phyloP scores from a whole-genome alignment of 306 rosid genomes.

The Cucumis melo region DNA sequence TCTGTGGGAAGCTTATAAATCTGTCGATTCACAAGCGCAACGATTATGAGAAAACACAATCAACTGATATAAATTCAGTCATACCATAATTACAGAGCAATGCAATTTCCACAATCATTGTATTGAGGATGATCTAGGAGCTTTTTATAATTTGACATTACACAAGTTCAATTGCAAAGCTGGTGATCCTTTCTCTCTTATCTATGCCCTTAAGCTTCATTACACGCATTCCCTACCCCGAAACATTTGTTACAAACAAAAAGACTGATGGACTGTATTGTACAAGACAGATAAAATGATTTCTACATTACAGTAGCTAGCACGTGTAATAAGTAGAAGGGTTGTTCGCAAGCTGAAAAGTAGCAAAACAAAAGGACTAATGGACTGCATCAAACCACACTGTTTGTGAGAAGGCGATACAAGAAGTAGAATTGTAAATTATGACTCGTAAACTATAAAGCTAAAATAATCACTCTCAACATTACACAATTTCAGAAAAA shows the following conservation, averaged over 20 bases:
- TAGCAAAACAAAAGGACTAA: not conserved
- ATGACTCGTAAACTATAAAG: no score
- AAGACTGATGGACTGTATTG: not conserved
- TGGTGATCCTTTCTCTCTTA: not conserved
- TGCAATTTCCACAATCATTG: not conserved
- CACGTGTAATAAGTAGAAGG: not conserved
- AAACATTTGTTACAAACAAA: not conserved
- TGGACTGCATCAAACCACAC: not conserved
- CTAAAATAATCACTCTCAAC: no score
- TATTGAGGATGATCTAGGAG: not conserved
- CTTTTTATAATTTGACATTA: no score
- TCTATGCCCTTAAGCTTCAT: not conserved
- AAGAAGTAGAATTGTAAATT: not conserved
- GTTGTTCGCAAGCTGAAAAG: not conserved
- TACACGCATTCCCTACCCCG: not conserved
- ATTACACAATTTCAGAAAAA: not conserved
- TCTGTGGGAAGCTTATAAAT: constrained; percentile 69
- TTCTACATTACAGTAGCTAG: not conserved
- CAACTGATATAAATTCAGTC: not conserved
- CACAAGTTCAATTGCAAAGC: not conserved
- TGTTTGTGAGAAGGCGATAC: not conserved
- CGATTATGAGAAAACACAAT: not conserved
- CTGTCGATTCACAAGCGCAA: constrained; percentile 20
- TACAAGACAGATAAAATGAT: not conserved
- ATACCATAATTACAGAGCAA: not conserved